Percentiles rank a stretch among this genome's conserved stretches.
These are phyloP conservation scores for Orychophragmus violaceus DNA, from an alignment of 345 rosid genomes.

Conservation along the genomic window DNA sequence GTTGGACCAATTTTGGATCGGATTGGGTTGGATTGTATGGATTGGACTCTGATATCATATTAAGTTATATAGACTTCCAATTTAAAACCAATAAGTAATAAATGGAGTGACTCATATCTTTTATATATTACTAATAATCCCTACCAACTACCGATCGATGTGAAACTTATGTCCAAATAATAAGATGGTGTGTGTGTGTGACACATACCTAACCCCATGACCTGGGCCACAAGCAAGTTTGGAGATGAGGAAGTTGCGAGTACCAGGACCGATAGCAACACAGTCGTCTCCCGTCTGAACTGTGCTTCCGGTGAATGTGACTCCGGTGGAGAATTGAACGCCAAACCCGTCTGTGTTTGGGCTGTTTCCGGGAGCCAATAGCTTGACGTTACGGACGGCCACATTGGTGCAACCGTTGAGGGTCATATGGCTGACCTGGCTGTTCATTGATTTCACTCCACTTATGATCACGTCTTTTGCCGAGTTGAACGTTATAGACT, in stretches of 20 bases:
- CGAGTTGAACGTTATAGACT: slow-evolving; percentile 34
- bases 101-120: too few relatives aligned
- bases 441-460: slow-evolving; percentile 47
- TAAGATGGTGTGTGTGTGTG: neutral
- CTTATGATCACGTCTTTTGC: slow-evolving; percentile 36
- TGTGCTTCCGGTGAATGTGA: slow-evolving; percentile 32
- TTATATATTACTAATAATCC: too few relatives aligned
- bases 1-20: too few relatives aligned
- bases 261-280: slow-evolving; percentile 50
- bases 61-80: too few relatives aligned
- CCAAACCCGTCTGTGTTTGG: slow-evolving; percentile 58
- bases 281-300: slow-evolving; percentile 58
- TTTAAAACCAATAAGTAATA: too few relatives aligned
- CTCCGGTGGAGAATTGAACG: slow-evolving; percentile 34
- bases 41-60: too few relatives aligned
- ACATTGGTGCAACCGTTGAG: slow-evolving; percentile 38
- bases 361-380: slow-evolving; percentile 38
- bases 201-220: slow-evolving; percentile 50
- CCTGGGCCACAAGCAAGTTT: slow-evolving; percentile 58
- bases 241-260: slow-evolving; percentile 37
- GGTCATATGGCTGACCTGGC: slow-evolving; percentile 40
- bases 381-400: slow-evolving; percentile 26
- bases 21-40: too few relatives aligned
- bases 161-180: too few relatives aligned
- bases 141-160: too few relatives aligned